phyloP scores from a whole-genome alignment of 169 alveolate species.

The Fabrea salina region DNA sequence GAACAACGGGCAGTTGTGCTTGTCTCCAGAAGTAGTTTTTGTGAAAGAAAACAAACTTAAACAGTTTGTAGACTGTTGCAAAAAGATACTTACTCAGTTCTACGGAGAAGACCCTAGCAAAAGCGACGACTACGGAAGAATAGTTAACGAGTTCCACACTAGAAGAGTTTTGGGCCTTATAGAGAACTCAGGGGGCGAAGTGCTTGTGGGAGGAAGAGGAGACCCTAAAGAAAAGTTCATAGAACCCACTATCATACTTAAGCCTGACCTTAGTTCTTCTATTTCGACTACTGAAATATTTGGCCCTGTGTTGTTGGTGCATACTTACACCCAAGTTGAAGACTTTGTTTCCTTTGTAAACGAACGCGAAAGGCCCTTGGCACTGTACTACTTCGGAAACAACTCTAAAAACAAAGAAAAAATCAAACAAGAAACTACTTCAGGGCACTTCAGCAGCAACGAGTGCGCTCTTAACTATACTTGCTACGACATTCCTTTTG shows the following conservation, averaged over 20 bases:
- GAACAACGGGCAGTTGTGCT: slow-evolving; percentile 84
- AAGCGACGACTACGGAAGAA: slow-evolving; percentile 58
- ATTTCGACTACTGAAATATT: slow-evolving; percentile 82
- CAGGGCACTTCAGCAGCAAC: slow-evolving; percentile 74
- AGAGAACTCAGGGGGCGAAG: slow-evolving; percentile 63
- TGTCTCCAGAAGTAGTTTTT: slow-evolving; percentile 82
- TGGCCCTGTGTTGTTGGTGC: slow-evolving; percentile 83
- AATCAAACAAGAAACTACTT: slow-evolving; percentile 56
- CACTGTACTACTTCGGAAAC: slow-evolving; percentile 78
- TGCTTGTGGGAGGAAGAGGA: slow-evolving; percentile 69
- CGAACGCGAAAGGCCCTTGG: slow-evolving; percentile 79
- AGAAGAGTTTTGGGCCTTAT: slow-evolving; percentile 63
- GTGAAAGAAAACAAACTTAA: slow-evolving; percentile 63
- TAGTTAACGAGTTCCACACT: slow-evolving; percentile 72
- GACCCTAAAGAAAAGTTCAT: slow-evolving; percentile 58
- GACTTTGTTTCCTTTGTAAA: slow-evolving; percentile 74
- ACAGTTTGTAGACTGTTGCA: slow-evolving; percentile 52
- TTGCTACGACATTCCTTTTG: slow-evolving; percentile 78
- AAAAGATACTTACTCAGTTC: slow-evolving; percentile 43
- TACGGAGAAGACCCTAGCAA: slow-evolving; percentile 69
- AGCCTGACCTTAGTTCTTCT: slow-evolving; percentile 54
- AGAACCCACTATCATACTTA: slow-evolving; percentile 75
- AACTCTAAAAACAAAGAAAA: slow-evolving; percentile 44
- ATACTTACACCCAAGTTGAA: slow-evolving; percentile 61
- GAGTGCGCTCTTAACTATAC: slow-evolving; percentile 72